phyloP scores from a whole-genome alignment of 129 eudicot species.

The Artemisia tridentata region DNA sequence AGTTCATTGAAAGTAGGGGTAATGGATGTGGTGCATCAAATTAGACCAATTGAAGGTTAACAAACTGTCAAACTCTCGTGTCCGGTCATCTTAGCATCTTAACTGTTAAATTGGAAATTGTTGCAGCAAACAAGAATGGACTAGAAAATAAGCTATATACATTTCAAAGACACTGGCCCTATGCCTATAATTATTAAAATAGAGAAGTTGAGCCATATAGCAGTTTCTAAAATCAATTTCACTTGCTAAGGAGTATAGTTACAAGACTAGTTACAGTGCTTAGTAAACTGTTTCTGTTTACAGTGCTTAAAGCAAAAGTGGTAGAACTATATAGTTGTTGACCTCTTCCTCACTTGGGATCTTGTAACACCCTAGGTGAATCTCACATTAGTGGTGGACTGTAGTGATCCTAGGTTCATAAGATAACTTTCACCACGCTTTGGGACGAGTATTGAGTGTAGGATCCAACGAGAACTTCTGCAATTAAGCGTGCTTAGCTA shows the following conservation, averaged over 20 bases:
- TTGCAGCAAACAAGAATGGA: constrained; percentile 2
- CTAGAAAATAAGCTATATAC: background rate
- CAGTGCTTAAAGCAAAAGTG: background rate
- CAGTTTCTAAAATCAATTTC: background rate
- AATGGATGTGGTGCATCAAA: background rate
- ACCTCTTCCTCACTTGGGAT: background rate
- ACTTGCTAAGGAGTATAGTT: background rate
- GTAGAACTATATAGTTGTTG: background rate
- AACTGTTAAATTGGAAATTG: background rate
- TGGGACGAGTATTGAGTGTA: too few relatives aligned
- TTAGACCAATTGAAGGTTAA: background rate
- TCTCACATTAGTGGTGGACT: too few relatives aligned
- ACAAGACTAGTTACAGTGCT: background rate
- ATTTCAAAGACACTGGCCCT: background rate
- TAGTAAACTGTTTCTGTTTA: background rate
- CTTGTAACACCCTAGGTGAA: background rate
- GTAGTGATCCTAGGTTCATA: too few relatives aligned
- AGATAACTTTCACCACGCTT: too few relatives aligned
- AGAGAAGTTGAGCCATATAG: constrained; percentile 1
- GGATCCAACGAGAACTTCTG: too few relatives aligned
- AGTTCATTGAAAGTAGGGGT: background rate
- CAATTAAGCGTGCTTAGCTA: background rate
- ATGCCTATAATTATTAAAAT: background rate
- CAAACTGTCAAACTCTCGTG: constrained; percentile 1
- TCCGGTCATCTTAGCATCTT: constrained; percentile 3